These are phyloP conservation scores for Lactarius vividus DNA, from an alignment of 768 basidiomycete species.

Conservation along the genomic window DNA sequence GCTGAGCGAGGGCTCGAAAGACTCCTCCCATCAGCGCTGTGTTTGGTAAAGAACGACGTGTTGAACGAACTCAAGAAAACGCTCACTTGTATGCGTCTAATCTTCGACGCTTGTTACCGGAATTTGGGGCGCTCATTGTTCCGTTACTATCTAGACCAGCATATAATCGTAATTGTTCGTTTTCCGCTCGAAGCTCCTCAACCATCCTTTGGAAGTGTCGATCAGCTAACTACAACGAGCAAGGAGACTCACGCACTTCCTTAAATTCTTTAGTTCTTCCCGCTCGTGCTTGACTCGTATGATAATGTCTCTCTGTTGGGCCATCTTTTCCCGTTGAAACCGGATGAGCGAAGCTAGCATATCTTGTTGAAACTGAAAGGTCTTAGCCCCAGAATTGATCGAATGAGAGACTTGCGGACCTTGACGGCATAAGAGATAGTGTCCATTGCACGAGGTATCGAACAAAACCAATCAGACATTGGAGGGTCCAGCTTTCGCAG, in stretches of 20 bases:
- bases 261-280: slow-evolving; percentile 46
- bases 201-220: slow-evolving; percentile 41
- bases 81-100: slow-evolving; percentile 44
- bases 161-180: slow-evolving; percentile 44
- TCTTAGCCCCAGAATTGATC: not conserved
- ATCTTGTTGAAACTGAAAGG: slow-evolving; percentile 74
- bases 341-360: slow-evolving; percentile 66
- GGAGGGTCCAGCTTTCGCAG: slow-evolving; percentile 65
- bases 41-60: not conserved
- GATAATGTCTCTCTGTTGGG: slow-evolving; percentile 52
- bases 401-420: slow-evolving; percentile 38
- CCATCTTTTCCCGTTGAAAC: slow-evolving; percentile 55
- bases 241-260: slow-evolving; percentile 41
- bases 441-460: slow-evolving; percentile 60
- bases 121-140: slow-evolving; percentile 42
- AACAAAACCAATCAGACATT: slow-evolving; percentile 80
- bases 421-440: slow-evolving; percentile 63
- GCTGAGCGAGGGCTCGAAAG: slow-evolving; percentile 62
- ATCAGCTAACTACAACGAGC: slow-evolving; percentile 5
- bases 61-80: not conserved
- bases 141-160: slow-evolving; percentile 36
- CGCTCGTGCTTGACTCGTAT: slow-evolving; percentile 53
- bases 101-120: slow-evolving; percentile 67
- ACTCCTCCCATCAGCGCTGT: slow-evolving; percentile 12
- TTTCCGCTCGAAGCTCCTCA: slow-evolving; percentile 49